Conservation (phyloP, 768 basidiomycete species). For the Agaricus blazei region DNA sequence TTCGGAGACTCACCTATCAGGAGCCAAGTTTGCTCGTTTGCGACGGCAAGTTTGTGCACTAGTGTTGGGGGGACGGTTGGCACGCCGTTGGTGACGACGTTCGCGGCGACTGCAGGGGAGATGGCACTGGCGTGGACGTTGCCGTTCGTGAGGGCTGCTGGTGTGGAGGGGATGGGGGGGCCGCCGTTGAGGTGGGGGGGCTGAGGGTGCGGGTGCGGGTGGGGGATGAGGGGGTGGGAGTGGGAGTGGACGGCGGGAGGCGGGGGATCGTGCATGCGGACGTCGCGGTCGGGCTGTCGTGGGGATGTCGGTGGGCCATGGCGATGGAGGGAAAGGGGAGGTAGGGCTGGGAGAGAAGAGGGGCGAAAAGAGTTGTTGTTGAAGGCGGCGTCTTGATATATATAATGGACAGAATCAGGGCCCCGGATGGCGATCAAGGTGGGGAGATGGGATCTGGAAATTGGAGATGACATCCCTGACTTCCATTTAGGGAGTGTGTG, state of each 20-base stretch:
- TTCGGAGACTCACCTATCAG: slow-evolving; percentile 63
- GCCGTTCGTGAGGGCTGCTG: slow-evolving; percentile 39
- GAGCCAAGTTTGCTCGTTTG: slow-evolving; percentile 95
- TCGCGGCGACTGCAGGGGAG: slow-evolving; percentile 41
- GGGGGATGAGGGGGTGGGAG: slow-evolving; percentile 28
- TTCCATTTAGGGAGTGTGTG: slow-evolving; percentile 21
- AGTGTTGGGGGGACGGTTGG: slow-evolving; percentile 34
- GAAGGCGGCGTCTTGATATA: slow-evolving; percentile 45
- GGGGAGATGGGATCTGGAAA: slow-evolving; percentile 42
- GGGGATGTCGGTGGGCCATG: slow-evolving; percentile 17
- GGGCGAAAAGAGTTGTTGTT: slow-evolving; percentile 45
- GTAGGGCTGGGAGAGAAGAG: slow-evolving; percentile 34
- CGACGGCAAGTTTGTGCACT: slow-evolving; percentile 73
- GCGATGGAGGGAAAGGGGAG: slow-evolving; percentile 21
- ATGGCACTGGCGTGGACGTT: slow-evolving; percentile 33
- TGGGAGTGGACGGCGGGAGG: slow-evolving; percentile 24
- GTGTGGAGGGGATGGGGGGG: slow-evolving; percentile 37
- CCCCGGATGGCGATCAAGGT: slow-evolving; percentile 53
- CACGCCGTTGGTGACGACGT: slow-evolving; percentile 27
- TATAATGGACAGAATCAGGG: slow-evolving; percentile 48
- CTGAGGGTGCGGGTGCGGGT: slow-evolving; percentile 29
- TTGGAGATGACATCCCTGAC: slow-evolving; percentile 38
- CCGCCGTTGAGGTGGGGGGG: slow-evolving; percentile 52
- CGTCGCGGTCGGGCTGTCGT: slow-evolving; percentile 42
- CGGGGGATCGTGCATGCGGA: slow-evolving; percentile 58